These are phyloP conservation scores for Ceratobasidium sp. DNA, from an alignment of 1,284 basidiomycete species.

Conservation along the genomic window DNA sequence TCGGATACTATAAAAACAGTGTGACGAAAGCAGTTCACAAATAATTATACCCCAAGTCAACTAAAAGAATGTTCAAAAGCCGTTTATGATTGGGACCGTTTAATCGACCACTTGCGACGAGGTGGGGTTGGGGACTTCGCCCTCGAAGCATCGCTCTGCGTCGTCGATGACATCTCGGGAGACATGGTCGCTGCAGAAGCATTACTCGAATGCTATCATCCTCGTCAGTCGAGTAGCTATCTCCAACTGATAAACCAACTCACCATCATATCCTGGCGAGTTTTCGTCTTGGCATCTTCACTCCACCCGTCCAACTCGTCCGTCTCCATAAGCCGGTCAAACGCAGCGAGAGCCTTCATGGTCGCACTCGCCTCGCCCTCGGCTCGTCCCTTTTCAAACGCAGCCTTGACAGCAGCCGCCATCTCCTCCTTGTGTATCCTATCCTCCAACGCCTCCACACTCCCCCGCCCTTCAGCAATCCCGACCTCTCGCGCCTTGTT, in stretches of 20 bases:
- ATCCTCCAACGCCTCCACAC: neutral
- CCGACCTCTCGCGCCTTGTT: constrained; percentile 54
- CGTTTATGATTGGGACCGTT: neutral
- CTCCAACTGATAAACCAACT: neutral
- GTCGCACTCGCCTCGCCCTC: constrained; percentile 47
- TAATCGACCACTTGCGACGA: constrained; percentile 4
- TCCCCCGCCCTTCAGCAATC: constrained; percentile 9
- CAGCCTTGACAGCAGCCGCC: constrained; percentile 48
- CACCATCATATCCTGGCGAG: constrained; percentile 14
- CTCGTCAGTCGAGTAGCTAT: neutral
- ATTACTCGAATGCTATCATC: neutral
- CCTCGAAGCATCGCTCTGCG: neutral
- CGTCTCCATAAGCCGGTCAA: constrained; percentile 15
- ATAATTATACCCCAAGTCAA: neutral
- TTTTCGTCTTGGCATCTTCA: constrained; percentile 11
- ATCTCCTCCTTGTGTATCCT: constrained; percentile 10
- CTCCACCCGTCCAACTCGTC: constrained; percentile 17
- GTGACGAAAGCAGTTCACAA: neutral
- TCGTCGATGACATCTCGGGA: neutral
- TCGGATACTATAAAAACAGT: neutral
- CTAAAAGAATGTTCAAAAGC: neutral
- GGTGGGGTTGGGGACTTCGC: constrained; percentile 12
- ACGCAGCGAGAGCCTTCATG: constrained; percentile 13
- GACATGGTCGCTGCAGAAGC: too few species aligned
- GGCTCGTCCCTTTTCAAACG: constrained; percentile 57